Evolutionary conservation across 108 stramenopile species (phyloP).

Genomic region (Stephanodiscus triporus): DNA sequence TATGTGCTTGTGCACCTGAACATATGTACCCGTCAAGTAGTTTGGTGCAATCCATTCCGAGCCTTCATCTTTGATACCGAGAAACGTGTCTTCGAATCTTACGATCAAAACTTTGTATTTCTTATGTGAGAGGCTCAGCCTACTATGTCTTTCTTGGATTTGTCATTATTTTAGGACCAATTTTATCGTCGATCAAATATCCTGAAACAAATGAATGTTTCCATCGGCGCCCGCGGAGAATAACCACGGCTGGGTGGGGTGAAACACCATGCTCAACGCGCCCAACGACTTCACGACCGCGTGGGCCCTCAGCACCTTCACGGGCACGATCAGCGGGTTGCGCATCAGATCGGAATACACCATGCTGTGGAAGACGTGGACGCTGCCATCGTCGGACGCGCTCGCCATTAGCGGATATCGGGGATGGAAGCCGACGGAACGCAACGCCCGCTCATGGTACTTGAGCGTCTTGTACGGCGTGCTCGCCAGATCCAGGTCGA

Average conservation of each 20-base stretch:
- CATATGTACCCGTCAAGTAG: neutral
- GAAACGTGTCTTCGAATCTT: constrained; percentile 34
- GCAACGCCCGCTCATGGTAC: constrained; percentile 93
- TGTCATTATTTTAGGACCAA: too few species aligned
- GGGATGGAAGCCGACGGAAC: constrained; percentile 78
- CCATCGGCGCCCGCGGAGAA: constrained; percentile 98
- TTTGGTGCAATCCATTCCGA: constrained; percentile 10
- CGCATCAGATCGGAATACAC: constrained; percentile 95
- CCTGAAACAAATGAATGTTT: constrained; percentile 92
- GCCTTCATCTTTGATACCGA: constrained; percentile 39
- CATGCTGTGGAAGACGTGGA: constrained; percentile 98
- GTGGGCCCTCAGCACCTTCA: constrained; percentile 96
- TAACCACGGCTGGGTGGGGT: constrained; percentile 99
- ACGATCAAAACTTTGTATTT: constrained; percentile 32
- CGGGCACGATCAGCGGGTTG: constrained; percentile 97
- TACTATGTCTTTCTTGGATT: too few species aligned
- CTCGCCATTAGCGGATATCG: constrained; percentile 98
- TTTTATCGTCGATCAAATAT: constrained; percentile 48
- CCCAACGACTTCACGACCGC: constrained; percentile 83
- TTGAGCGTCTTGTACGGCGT: constrained; percentile 96
- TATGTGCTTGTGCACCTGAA: constrained; percentile 26
- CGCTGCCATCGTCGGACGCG: constrained; percentile 94
- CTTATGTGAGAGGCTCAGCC: too few species aligned
- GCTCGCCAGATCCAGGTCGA: constrained; percentile 93
- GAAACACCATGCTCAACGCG: constrained; percentile 87